Percentiles rank a stretch among this genome's conserved stretches.
These are phyloP conservation scores for Blastobotrys arbuscula DNA, from an alignment of 1,139 yeast species.

Conservation along the genomic window DNA sequence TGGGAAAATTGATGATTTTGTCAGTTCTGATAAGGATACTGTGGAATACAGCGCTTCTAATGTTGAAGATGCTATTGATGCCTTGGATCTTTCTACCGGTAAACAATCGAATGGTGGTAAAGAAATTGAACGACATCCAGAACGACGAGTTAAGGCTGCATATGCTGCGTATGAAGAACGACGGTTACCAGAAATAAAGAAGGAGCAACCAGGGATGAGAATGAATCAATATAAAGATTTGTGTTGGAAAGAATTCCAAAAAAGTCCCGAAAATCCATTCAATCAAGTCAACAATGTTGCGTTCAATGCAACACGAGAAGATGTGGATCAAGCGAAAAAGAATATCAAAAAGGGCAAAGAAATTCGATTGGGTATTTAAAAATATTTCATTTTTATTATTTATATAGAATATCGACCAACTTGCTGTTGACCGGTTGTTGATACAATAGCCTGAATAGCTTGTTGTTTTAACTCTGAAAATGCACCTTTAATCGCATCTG, in stretches of 20 bases:
- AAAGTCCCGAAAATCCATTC: conserved; percentile 77
- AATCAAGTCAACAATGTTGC: conserved; percentile 58
- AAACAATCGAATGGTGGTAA: conserved; percentile 35
- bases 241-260: conserved; percentile 74
- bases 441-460: conserved; percentile 55
- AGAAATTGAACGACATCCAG: conserved; percentile 81
- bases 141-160: conserved; percentile 83
- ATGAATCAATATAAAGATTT: conserved; percentile 72
- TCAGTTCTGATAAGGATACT: conserved; percentile 18
- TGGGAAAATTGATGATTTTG: conserved; percentile 54
- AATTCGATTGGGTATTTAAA: conserved; percentile 19
- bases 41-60: conserved; percentile 65
- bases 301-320: conserved; percentile 58
- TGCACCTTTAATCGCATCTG: conserved; percentile 59
- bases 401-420: conserved; percentile 10
- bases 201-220: conserved; percentile 77
- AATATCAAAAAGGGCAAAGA: conserved; percentile 42
- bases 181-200: conserved; percentile 65
- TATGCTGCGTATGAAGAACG: conserved; percentile 63
- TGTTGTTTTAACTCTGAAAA: conserved; percentile 55
- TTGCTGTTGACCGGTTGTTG: conserved; percentile 19
- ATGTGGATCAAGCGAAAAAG: conserved; percentile 46
- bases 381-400: neutral
- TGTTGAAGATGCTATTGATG: conserved; percentile 73
- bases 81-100: conserved; percentile 48